A percentile compares a stretch with the other conserved stretches of the same genome.
These are phyloP conservation scores for Gentiana dahurica DNA, from an alignment of 257 asterid species.

Conservation along the genomic window DNA sequence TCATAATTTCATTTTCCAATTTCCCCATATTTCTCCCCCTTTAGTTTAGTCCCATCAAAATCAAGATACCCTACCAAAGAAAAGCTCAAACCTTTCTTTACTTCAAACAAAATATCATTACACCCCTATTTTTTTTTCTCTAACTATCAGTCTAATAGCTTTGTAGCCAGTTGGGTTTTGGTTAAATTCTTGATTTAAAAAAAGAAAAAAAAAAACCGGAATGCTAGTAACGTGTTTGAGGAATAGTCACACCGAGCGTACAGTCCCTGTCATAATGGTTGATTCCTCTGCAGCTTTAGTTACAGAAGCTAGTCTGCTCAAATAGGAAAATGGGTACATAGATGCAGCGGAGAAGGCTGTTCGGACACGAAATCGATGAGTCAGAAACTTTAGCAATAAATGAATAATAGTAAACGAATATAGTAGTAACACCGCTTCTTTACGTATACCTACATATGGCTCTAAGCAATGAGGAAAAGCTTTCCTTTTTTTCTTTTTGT, in stretches of 20 bases:
- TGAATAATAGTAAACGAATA: neutral
- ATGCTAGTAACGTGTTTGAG: conserved; percentile 18
- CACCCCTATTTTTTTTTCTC: conserved; percentile 2
- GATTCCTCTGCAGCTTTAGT: conserved; percentile 44
- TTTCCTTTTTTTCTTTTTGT: neutral
- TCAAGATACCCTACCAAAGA: conserved; percentile 8
- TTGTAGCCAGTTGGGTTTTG: conserved; percentile 5
- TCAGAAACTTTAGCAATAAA: conserved; percentile 11
- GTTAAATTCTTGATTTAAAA: neutral
- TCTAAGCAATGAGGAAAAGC: too few relatives aligned
- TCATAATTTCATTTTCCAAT: conserved; percentile 29
- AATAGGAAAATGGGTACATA: conserved; percentile 15
- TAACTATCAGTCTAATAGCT: conserved; percentile 1
- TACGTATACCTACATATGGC: conserved; percentile 7
- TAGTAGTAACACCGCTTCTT: conserved; percentile 3
- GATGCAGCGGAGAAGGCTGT: conserved; percentile 21
- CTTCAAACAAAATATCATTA: conserved; percentile 1
- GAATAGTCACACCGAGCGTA: conserved; percentile 48
- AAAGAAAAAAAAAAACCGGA: neutral
- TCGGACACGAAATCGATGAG: conserved; percentile 49
- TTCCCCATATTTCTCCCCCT: too few relatives aligned
- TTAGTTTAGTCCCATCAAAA: too few relatives aligned
- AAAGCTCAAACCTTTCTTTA: conserved; percentile 27
- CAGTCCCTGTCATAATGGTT: conserved; percentile 25
- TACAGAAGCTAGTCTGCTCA: conserved; percentile 1